These are phyloP conservation scores for Parmelia sp. DNA, from an alignment of 495 filamentous ascomycete genomes.

Conservation along the genomic window DNA sequence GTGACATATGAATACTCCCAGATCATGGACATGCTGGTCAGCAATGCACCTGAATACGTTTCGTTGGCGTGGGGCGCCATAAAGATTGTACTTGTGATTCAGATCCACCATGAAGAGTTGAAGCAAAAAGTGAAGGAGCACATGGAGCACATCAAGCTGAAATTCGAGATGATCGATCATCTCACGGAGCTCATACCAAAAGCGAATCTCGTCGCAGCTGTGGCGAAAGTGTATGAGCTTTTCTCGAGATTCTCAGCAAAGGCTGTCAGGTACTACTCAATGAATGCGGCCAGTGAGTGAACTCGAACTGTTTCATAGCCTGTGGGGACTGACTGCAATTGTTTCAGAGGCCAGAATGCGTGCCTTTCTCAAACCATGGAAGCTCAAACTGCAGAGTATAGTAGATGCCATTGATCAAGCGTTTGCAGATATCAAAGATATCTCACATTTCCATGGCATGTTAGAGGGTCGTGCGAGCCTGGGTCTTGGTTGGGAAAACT, in stretches of 20 bases:
- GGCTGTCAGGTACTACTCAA: neutral
- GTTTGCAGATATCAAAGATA: neutral
- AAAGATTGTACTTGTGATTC: neutral
- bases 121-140: neutral
- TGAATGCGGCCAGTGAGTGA: neutral
- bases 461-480: neutral
- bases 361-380: neutral
- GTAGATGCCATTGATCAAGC: neutral
- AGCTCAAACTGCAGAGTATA: neutral
- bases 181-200: neutral
- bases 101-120: constrained; percentile 7
- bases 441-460: neutral
- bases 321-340: neutral
- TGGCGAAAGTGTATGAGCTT: neutral
- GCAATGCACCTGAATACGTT: constrained; percentile 1
- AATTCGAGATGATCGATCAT: neutral
- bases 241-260: neutral
- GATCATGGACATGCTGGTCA: neutral
- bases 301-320: neutral
- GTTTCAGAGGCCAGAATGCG: neutral
- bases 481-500: neutral
- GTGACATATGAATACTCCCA: neutral
- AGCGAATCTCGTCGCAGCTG: neutral
- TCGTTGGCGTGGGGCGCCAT: constrained; percentile 2
- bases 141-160: neutral